These are phyloP conservation scores for Suhomyces tanzawaensis DNA, from an alignment of 805 yeast species.

Conservation along the genomic window DNA sequence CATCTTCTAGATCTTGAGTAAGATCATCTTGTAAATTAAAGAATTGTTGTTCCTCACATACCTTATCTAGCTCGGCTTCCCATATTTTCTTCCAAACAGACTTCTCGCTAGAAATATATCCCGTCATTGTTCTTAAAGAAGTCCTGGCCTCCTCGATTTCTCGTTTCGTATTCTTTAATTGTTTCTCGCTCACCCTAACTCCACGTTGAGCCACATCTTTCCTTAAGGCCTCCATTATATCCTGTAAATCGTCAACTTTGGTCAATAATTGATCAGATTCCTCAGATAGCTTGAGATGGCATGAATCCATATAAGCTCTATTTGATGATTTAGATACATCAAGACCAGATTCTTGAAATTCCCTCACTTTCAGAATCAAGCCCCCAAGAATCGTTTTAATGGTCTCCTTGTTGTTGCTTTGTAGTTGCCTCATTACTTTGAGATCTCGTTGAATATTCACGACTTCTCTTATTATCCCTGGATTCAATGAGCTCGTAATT, in stretches of 20 bases:
- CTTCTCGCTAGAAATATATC: constrained; percentile 65
- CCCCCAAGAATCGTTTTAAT: constrained; percentile 43
- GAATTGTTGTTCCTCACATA: constrained; percentile 92
- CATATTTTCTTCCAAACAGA: constrained; percentile 87
- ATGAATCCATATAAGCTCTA: constrained; percentile 67
- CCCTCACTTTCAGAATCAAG: constrained; percentile 45
- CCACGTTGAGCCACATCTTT: constrained; percentile 92
- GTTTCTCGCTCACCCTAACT: constrained; percentile 73
- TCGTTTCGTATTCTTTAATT: constrained; percentile 60
- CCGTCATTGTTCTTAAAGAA: constrained; percentile 52
- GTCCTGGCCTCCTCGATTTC: constrained; percentile 61
- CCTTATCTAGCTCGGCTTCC: constrained; percentile 86
- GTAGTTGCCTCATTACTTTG: constrained; percentile 56
- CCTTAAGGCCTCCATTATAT: constrained; percentile 81
- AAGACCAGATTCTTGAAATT: constrained; percentile 50
- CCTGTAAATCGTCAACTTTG: constrained; percentile 87
- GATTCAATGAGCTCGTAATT: neutral
- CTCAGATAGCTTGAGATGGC: constrained; percentile 68
- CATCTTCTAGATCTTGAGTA: constrained; percentile 74
- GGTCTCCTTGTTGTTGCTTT: constrained; percentile 39
- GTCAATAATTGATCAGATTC: constrained; percentile 75
- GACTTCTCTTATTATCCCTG: constrained; percentile 27
- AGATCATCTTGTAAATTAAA: constrained; percentile 87
- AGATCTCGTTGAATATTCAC: constrained; percentile 56
- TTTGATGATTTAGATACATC: constrained; percentile 36